Evolutionary conservation across 805 yeast species (phyloP).

Genomic region (Lachancea sp.): DNA sequence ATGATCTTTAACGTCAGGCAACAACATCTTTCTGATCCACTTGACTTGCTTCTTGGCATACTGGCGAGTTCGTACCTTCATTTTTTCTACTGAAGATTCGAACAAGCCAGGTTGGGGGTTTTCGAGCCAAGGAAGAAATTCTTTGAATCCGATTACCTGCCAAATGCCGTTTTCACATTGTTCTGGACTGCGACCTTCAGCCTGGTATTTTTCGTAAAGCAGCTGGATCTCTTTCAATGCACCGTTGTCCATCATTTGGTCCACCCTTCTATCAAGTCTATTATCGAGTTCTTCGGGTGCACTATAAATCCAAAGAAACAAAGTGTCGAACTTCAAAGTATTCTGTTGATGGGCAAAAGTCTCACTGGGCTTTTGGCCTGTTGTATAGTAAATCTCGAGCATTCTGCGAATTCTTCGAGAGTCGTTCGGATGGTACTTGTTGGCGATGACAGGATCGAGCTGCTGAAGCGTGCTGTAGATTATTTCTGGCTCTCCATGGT

Average conservation of each 20-base stretch:
- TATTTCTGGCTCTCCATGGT: slow-evolving; percentile 36
- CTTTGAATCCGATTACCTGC: slow-evolving; percentile 94
- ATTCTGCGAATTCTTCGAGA: slow-evolving; percentile 71
- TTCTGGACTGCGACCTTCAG: slow-evolving; percentile 23
- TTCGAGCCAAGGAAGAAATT: slow-evolving; percentile 66
- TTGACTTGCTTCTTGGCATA: slow-evolving; percentile 85
- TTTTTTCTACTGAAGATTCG: slow-evolving; percentile 51
- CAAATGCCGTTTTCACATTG: slow-evolving; percentile 72
- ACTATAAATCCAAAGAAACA: slow-evolving; percentile 80
- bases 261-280: slow-evolving; percentile 75
- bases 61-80: slow-evolving; percentile 79
- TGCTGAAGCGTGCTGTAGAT: slow-evolving; percentile 40
- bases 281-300: slow-evolving; percentile 48
- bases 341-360: slow-evolving; percentile 61
- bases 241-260: slow-evolving; percentile 69
- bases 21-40: slow-evolving; percentile 75
- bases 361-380: slow-evolving; percentile 64
- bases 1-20: slow-evolving; percentile 56
- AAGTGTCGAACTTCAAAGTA: slow-evolving; percentile 49
- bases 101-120: slow-evolving; percentile 26
- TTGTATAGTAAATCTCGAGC: slow-evolving; percentile 65
- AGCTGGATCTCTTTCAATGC: slow-evolving; percentile 63
- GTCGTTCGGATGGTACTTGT: slow-evolving; percentile 90
- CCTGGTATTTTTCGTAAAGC: slow-evolving; percentile 42
- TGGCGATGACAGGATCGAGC: slow-evolving; percentile 66